Base-by-base conservation (phyloP, 805 yeast species). In the Hanseniaspora clermontiae region DNA sequence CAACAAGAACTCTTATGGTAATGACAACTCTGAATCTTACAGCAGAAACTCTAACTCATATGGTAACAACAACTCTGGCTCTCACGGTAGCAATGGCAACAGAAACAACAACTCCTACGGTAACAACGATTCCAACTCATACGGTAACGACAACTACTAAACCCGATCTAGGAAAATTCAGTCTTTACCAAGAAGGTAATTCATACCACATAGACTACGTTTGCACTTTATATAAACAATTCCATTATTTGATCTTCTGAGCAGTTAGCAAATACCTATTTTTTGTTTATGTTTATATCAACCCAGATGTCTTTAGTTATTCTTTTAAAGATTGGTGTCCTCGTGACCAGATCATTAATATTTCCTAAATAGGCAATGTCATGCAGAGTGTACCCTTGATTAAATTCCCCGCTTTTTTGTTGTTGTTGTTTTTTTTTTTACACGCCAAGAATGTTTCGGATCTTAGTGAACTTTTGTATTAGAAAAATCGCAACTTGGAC, bases 21-120 rank as follows among this genome's bases (percentile, higher is more conserved):
- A 64, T 61, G 65, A 71, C 63, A 66, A 70, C 36, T 67, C 64
- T 60, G 74, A 71, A 57, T 65, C 69, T 42, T 60, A 64, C 47
- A 51, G 60, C 51, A 58, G 11, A 43, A 59, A 59, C 59, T 58
- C 60, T 39, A 58, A 54, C 43, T 59, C 62, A 14, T 60, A 60
- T 39, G 60, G 61, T 57, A 59, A 61, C 24, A 50, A 51, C 54
- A 60, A 62, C 50, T 60, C 64, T 36, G 53, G 57, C 51, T 53
- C 57, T 10, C 65, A 64, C 39, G 66, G 66, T 45, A 58, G 59
- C 29, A 59, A 59, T 58, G 50, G 58, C 52, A 58, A 61, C 59
- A 38, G 32, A 57, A 56, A 55, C 59, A 38, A 57, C 60, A 58
- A 59, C 57, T 64, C 70, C 37, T 63, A 63, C 31, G 64, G 49